A percentile compares a stretch with the other conserved stretches of the same genome.
These are phyloP conservation scores for Licmophora abbreviata DNA, from an alignment of 108 stramenopile genomes.

Conservation along the genomic window DNA sequence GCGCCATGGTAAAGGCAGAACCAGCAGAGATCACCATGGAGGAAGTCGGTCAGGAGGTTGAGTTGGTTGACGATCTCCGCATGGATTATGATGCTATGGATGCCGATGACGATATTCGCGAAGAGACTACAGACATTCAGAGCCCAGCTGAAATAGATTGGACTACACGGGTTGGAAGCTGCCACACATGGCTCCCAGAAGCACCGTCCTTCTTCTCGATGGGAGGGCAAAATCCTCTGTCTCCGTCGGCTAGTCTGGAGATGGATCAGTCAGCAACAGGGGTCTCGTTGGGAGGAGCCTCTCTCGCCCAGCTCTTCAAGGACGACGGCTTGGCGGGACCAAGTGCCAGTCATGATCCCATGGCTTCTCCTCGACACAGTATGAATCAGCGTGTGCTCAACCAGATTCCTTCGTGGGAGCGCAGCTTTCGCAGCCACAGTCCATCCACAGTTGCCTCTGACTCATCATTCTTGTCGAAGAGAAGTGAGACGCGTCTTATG, in stretches of 20 bases:
- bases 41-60: constrained; percentile 3
- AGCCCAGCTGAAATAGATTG: not conserved
- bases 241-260: too few species aligned
- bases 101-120: not conserved
- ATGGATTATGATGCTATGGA: not conserved
- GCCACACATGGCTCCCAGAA: not conserved
- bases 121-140: not conserved
- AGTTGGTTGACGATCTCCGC: not conserved
- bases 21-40: not conserved
- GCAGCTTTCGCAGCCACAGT: not conserved
- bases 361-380: too few species aligned
- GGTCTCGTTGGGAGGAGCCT: too few species aligned
- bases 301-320: too few species aligned
- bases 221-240: too few species aligned
- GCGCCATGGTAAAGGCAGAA: not conserved
- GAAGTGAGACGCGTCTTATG: not conserved
- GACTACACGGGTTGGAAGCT: not conserved
- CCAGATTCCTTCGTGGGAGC: constrained; percentile 1
- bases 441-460: not conserved
- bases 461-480: constrained; percentile 1
- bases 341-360: too few species aligned
- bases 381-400: not conserved
- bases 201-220: not conserved
- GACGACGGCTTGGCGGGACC: not conserved
- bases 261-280: too few species aligned